phyloP scores from a whole-genome alignment of 176 grass and related monocot genomes.

The Dendrocalamus sinicus region DNA sequence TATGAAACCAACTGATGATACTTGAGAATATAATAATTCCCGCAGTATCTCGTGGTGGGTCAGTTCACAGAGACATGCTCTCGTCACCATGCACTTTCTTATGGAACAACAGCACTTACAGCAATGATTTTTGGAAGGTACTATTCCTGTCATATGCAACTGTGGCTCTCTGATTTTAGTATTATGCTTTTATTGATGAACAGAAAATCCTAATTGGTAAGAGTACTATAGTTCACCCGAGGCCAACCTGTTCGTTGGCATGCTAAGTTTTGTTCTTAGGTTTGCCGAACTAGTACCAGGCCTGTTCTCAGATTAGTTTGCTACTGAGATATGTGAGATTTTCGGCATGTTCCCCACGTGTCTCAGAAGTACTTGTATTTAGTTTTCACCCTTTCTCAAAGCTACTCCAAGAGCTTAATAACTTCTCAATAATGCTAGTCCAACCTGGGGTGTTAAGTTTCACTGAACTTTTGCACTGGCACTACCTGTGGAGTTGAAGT shows the following conservation, averaged over 20 bases:
- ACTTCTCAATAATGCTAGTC: not conserved
- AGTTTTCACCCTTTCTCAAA: not conserved
- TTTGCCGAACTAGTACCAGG: not conserved
- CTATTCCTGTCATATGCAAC: not conserved
- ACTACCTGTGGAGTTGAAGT: too few relatives aligned
- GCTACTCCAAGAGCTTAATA: not conserved
- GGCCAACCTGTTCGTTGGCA: not conserved
- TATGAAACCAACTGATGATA: too few relatives aligned
- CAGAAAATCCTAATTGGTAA: not conserved
- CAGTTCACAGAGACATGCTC: constrained; percentile 76
- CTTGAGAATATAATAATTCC: too few relatives aligned
- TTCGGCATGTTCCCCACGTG: not conserved
- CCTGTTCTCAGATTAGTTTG: not conserved
- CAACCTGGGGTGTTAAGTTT: not conserved
- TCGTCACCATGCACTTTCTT: constrained; percentile 51
- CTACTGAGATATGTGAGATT: too few relatives aligned
- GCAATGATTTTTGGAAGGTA: constrained; percentile 98
- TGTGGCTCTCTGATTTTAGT: not conserved
- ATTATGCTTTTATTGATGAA: not conserved
- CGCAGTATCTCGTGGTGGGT: too few relatives aligned
- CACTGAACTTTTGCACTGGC: not conserved
- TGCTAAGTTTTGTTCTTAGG: not conserved
- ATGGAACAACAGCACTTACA: constrained; percentile 86
- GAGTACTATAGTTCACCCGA: not conserved
- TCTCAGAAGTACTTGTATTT: not conserved